Base-by-base conservation (phyloP, 768 basidiomycete genomes). In the Obba rivulosa region DNA sequence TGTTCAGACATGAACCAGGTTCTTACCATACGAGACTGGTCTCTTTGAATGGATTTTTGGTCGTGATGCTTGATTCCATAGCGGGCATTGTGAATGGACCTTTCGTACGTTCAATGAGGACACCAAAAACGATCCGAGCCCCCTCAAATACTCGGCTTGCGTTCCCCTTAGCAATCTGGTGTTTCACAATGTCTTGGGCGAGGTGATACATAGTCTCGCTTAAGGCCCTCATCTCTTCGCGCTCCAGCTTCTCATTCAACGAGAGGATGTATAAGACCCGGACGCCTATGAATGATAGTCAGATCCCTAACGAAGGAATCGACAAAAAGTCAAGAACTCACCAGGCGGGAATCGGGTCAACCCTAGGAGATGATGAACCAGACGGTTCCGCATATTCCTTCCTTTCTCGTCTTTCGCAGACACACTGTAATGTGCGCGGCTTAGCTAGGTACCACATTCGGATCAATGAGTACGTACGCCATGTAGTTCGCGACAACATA, bases 401-500 rank as follows among this genome's bases (percentile, higher is more conserved):
- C 25, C 35, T 25, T 28, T 24, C 3, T 39, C 20, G 14, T 34
- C 23, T 23, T 41, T 22, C 16, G 18, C 10, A 16, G 14, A 40
- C 20, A 31, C 21, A 24, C 41, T 41, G 7, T 5, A 39, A 14
- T 39, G 37, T n/a, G 5, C 16, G 5, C 20, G 20, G 22, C 13
- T 20, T 22, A 17, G 22, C 37, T 8, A 7, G 5, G 22, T 18
- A 41, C 22, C 8, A 8, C 8, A 13, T 23, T 9, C 17, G 9
- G 9, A 45, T 45, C 14, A 36, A 31, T 23, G 22, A 4, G 24
- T 8, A 41, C 46, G 14, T 25, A 48, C 46, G 55, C 42, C 11
- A 60, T 52, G 3, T 50, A 52, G 31, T 63, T 53, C 7, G 57
- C 54, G 31, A 66, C 53, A 4, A 62, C 41, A 44, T 60, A 60